phyloP scores from a whole-genome alignment of 352 stramenopile species.

The Thalassiosira livingstoniorum region DNA sequence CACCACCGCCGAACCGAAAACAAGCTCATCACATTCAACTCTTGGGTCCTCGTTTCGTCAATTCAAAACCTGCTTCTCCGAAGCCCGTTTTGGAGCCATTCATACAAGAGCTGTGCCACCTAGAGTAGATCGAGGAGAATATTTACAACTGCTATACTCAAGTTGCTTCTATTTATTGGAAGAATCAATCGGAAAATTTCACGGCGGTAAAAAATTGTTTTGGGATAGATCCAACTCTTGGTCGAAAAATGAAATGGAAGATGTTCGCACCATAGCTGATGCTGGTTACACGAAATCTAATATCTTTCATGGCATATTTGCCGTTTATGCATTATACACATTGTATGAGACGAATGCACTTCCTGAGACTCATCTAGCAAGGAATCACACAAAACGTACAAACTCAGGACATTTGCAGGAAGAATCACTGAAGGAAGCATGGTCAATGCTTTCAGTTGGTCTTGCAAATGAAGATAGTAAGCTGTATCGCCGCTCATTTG shows the following conservation, averaged over 20 bases:
- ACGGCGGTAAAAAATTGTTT: not conserved
- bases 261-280: not conserved
- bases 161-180: conserved; percentile 49
- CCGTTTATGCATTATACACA: conserved; percentile 42
- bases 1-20: not conserved
- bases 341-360: conserved; percentile 45
- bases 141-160: conserved; percentile 51
- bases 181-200: conserved; percentile 22
- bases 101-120: conserved; percentile 37
- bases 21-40: not conserved
- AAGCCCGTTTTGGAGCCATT: conserved; percentile 41
- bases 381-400: conserved; percentile 5
- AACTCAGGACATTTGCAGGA: conserved; percentile 22
- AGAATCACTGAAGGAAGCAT: conserved; percentile 22
- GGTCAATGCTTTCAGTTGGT: conserved; percentile 39
- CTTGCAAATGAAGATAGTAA: conserved; percentile 21
- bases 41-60: not conserved
- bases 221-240: conserved; percentile 6
- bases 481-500: conserved; percentile 29
- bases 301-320: conserved; percentile 43
- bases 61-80: conserved; percentile 43
- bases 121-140: conserved; percentile 46
- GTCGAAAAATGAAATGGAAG: not conserved
- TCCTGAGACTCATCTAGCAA: conserved; percentile 4
- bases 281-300: no score